These are phyloP conservation scores for Tricholoma saponaceum DNA, from an alignment of 768 basidiomycete species.

Conservation along the genomic window DNA sequence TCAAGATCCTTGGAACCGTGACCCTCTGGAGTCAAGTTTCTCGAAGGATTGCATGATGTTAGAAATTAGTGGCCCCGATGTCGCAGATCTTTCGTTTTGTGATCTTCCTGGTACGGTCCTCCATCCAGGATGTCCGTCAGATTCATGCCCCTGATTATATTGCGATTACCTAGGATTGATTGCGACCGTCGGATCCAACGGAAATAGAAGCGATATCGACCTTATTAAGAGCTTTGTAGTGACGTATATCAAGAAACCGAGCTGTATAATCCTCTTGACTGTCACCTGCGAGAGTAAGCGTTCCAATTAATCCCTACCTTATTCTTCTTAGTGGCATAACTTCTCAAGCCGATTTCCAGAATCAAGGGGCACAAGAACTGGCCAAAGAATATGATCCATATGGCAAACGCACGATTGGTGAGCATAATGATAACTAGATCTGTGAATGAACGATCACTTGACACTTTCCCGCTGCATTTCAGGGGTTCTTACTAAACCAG, in stretches of 20 bases:
- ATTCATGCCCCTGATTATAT: not conserved
- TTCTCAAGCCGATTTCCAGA: constrained; percentile 69
- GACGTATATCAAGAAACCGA: constrained; percentile 47
- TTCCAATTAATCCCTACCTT: not conserved
- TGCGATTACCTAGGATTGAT: constrained; percentile 44
- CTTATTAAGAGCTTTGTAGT: constrained; percentile 57
- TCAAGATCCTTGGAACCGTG: constrained; percentile 23
- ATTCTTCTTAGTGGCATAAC: not conserved
- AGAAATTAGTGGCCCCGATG: constrained; percentile 53
- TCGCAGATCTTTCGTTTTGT: constrained; percentile 62
- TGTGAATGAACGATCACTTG: too few relatives aligned
- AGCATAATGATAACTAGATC: constrained; percentile 2
- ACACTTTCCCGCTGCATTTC: not conserved
- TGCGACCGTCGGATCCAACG: constrained; percentile 45
- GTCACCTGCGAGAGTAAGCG: constrained; percentile 62
- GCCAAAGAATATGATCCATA: constrained; percentile 56
- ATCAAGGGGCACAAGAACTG: constrained; percentile 67
- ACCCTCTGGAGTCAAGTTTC: constrained; percentile 32
- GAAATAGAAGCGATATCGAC: constrained; percentile 52
- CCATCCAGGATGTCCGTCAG: not conserved
- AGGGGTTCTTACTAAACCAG: constrained; percentile 80
- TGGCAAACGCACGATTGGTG: constrained; percentile 70
- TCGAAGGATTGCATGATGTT: constrained; percentile 55
- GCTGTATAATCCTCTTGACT: constrained; percentile 57
- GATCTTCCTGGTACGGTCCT: constrained; percentile 56